These are phyloP conservation scores for Neostapfia colusana DNA, from an alignment of 176 grass and related monocot species.

Conservation along the genomic window DNA sequence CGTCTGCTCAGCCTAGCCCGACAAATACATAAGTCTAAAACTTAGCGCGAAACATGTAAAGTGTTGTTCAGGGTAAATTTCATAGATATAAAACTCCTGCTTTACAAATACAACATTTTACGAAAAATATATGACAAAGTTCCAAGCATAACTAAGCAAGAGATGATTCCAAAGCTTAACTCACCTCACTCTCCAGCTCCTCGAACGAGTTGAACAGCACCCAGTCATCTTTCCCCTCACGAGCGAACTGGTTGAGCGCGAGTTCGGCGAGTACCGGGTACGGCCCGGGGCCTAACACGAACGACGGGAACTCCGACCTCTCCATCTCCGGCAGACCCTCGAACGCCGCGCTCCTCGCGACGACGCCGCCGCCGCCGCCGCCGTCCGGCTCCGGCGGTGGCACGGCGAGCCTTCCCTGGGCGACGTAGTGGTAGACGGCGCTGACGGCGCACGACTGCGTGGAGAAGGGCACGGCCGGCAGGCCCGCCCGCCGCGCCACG, in stretches of 20 bases:
- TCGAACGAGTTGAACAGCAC: constrained; percentile 76
- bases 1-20: too few relatives aligned
- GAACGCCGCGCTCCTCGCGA: not conserved
- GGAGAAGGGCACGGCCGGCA: constrained; percentile 41
- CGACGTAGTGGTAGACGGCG: constrained; percentile 59
- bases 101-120: not conserved
- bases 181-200: constrained; percentile 64
- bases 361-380: too few relatives aligned
- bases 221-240: constrained; percentile 42
- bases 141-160: not conserved
- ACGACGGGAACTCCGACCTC: constrained; percentile 61
- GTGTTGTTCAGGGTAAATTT: too few relatives aligned
- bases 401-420: constrained; percentile 28
- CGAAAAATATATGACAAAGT: not conserved
- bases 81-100: too few relatives aligned
- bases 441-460: constrained; percentile 66
- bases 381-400: not conserved
- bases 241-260: constrained; percentile 49
- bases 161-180: not conserved
- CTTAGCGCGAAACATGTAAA: too few relatives aligned
- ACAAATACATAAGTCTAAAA: too few relatives aligned
- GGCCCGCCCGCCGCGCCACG: constrained; percentile 17
- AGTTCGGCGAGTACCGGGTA: constrained; percentile 34
- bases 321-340: constrained; percentile 56
- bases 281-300: constrained; percentile 25